Conservation (phyloP, 2,329 filamentous ascomycete species). For the Oidium heveae region DNA sequence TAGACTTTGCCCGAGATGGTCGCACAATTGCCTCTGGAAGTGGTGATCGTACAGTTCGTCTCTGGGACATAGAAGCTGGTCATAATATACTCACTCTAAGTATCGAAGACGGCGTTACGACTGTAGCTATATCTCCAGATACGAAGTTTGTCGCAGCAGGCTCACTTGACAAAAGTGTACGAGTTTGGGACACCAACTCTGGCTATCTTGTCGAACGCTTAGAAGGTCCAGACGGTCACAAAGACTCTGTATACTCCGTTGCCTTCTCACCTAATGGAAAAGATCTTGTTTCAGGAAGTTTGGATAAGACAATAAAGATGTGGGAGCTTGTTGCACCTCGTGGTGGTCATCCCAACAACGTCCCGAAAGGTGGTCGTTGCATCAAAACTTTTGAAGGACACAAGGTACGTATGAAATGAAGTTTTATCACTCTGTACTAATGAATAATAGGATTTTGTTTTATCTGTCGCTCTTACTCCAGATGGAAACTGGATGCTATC, state of each 20-base stretch:
- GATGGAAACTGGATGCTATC: conserved; percentile 92
- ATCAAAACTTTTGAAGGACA: conserved; percentile 95
- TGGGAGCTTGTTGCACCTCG: conserved; percentile 70
- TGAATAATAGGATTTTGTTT: conserved; percentile 60
- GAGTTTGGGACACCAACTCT: conserved; percentile 79
- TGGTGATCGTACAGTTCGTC: conserved; percentile 76
- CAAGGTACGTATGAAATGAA: conserved; percentile 31
- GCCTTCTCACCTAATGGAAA: conserved; percentile 86
- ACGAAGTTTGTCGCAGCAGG: conserved; percentile 85
- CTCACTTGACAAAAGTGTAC: conserved; percentile 89
- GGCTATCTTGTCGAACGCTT: conserved; percentile 76
- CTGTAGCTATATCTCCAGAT: conserved; percentile 89
- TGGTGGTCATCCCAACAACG: conserved; percentile 35
- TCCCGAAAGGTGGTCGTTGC: conserved; percentile 69
- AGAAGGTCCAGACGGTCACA: conserved; percentile 81
- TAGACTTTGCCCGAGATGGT: conserved; percentile 85
- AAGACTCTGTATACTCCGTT: conserved; percentile 89
- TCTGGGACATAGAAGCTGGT: conserved; percentile 84
- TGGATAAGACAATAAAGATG: conserved; percentile 98
- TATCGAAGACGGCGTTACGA: conserved; percentile 93
- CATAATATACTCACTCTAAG: conserved; percentile 62
- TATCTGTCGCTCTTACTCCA: conserved; percentile 83
- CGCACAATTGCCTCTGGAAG: conserved; percentile 87
- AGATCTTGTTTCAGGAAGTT: conserved; percentile 76
- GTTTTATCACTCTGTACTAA: conserved; percentile 4